These are phyloP conservation scores for Cryptosporidium bovis DNA, from an alignment of 169 alveolate species.

Conservation along the genomic window DNA sequence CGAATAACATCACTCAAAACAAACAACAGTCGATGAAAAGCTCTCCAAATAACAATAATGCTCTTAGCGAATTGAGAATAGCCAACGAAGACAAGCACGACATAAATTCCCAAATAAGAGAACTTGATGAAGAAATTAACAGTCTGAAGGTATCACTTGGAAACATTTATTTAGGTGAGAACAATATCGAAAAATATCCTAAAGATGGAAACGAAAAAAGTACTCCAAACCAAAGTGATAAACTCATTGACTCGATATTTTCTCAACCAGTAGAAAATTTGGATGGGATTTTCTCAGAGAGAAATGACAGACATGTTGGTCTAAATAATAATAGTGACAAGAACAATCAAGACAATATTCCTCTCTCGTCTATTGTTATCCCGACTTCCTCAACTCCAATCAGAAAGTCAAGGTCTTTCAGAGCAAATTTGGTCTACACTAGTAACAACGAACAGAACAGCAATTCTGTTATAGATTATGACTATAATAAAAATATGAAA, in stretches of 20 bases:
- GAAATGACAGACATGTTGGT: neutral
- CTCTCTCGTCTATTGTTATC: slow-evolving; percentile 44
- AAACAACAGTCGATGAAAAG: neutral
- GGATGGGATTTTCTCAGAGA: slow-evolving; percentile 54
- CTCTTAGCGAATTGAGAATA: neutral
- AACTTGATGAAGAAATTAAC: slow-evolving; percentile 40
- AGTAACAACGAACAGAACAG: neutral
- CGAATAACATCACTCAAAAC: neutral
- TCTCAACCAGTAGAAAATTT: slow-evolving; percentile 57
- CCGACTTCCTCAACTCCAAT: slow-evolving; percentile 71
- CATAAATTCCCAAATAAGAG: slow-evolving; percentile 28
- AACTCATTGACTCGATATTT: slow-evolving; percentile 25
- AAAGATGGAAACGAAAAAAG: neutral
- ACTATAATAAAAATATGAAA: neutral
- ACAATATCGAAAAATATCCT: neutral
- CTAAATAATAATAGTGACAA: neutral
- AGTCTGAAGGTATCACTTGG: slow-evolving; percentile 9
- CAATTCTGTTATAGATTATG: neutral
- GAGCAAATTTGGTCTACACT: neutral
- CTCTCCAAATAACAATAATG: neutral
- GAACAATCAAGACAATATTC: slow-evolving; percentile 2
- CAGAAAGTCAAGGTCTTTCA: slow-evolving; percentile 27
- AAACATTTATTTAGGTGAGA: neutral
- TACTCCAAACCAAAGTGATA: neutral
- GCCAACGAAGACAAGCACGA: slow-evolving; percentile 21